These are phyloP conservation scores for Leccinum fibrillosum DNA, from an alignment of 768 basidiomycete species.

Conservation along the genomic window DNA sequence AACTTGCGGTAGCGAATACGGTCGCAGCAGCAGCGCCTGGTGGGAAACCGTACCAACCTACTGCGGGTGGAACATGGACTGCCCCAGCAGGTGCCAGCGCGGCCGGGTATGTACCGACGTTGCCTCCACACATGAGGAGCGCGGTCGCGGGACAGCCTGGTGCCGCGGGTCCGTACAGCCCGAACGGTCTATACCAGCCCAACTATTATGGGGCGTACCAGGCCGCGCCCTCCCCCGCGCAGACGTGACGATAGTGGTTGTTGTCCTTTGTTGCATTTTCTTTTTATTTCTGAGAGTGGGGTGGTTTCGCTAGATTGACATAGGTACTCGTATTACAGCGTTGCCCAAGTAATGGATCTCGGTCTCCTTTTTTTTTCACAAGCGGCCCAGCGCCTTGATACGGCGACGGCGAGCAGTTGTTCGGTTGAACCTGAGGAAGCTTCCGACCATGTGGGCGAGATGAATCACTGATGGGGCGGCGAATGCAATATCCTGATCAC, in stretches of 20 bases:
- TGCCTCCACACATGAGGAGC: constrained; percentile 41
- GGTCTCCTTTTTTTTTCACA: background rate
- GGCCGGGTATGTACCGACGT: constrained; percentile 33
- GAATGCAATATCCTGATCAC: background rate
- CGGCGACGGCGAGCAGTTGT: background rate
- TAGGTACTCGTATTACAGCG: constrained; percentile 11
- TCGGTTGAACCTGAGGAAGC: background rate
- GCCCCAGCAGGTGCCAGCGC: constrained; percentile 22
- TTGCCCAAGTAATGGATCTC: constrained; percentile 16
- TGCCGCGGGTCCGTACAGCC: constrained; percentile 15
- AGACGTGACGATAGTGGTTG: constrained; percentile 16
- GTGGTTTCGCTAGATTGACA: constrained; percentile 19
- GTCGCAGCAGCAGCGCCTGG: constrained; percentile 32
- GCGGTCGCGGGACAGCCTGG: constrained; percentile 25
- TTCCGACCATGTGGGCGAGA: background rate
- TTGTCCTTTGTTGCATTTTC: background rate
- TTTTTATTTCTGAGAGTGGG: background rate
- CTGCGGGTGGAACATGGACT: constrained; percentile 23
- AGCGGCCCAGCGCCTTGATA: background rate
- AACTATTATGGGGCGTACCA: constrained; percentile 34
- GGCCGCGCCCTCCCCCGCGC: constrained; percentile 30
- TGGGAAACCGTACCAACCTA: constrained; percentile 32
- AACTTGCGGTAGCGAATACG: constrained; percentile 57
- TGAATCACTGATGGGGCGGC: background rate
- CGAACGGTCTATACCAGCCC: constrained; percentile 24